These are phyloP conservation scores for Fusarium sp. DNA, from an alignment of 2,329 filamentous ascomycete species.

Conservation along the genomic window DNA sequence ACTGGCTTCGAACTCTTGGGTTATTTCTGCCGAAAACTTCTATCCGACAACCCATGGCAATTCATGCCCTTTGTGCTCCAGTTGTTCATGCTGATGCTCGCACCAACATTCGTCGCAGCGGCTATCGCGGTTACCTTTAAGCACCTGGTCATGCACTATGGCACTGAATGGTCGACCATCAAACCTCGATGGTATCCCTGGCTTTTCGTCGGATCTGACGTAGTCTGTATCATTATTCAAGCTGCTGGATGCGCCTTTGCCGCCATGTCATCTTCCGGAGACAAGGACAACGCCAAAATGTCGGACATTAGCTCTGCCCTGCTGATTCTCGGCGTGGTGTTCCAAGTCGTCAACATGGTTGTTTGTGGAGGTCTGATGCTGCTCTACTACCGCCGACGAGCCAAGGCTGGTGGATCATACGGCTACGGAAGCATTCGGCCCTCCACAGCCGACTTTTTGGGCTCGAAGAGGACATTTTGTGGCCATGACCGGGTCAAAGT, in stretches of 20 bases:
- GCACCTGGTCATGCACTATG: slow-evolving; percentile 5
- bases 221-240: slow-evolving; percentile 3
- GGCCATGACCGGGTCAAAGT: neutral
- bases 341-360: slow-evolving; percentile 4
- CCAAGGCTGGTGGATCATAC: neutral
- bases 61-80: neutral
- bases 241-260: neutral
- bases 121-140: slow-evolving; percentile 1
- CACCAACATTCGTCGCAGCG: neutral
- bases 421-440: neutral
- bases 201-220: slow-evolving; percentile 6
- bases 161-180: neutral
- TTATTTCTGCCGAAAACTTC: neutral
- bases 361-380: neutral
- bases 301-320: neutral
- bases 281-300: neutral
- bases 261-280: neutral
- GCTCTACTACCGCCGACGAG: neutral
- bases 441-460: neutral
- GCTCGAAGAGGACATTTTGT: neutral
- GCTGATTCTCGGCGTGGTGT: neutral
- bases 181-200: slow-evolving; percentile 4
- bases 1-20: neutral
- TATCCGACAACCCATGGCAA: neutral
- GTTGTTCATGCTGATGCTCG: slow-evolving; percentile 1